Base-by-base conservation (phyloP, 139 green algal genomes). In the Dunaliella sp. region DNA sequence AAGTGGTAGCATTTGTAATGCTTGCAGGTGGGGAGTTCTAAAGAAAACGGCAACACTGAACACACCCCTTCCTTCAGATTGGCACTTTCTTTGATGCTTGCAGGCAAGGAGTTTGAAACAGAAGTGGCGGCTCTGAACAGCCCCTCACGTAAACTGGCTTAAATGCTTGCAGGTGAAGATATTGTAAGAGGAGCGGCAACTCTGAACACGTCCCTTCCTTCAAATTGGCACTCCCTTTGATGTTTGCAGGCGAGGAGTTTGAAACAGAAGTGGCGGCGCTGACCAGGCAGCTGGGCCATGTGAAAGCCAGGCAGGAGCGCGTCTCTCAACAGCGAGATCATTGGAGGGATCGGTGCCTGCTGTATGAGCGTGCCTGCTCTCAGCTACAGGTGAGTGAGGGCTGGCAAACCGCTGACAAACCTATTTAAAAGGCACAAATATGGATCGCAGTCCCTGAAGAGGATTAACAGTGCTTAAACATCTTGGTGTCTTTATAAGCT, bases 331-430 rank as follows among this genome's bases (percentile, higher is more conserved):
- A 28, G 24, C 57, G 81, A 2, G 81, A 78, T 31, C 31, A 34
- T 25, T 85, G 81, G 81, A n/a, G 81, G 28, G 81, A 79, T 3
- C n/a, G 81, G 12, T 78, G 38, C 33, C 48, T 75, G 3, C n/a
- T 85, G 35, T 85, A 85, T 34, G 81, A 85, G 38, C 31, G 33
- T 25, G 81, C 81, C 2, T 85, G 81, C 38, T 48, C 81, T 1
- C 81, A 85, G 81, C 81, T 85, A n/a, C 81, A 85, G 81, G 81
- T 83, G 79, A 48, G 58, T n/a, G n/a, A n/a, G n/a, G n/a, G n/a
- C n/a, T n/a, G n/a, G n/a, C n/a, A n/a, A n/a, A n/a, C n/a, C n/a
- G n/a, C n/a, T n/a, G n/a, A n/a, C n/a, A n/a, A n/a, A n/a, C n/a
- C n/a, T n/a, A n/a, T n/a, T n/a, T n/a, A n/a, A n/a, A n/a, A n/a